Base-by-base conservation (phyloP, 345 rosid genomes). In the Rhizophora mangle region DNA sequence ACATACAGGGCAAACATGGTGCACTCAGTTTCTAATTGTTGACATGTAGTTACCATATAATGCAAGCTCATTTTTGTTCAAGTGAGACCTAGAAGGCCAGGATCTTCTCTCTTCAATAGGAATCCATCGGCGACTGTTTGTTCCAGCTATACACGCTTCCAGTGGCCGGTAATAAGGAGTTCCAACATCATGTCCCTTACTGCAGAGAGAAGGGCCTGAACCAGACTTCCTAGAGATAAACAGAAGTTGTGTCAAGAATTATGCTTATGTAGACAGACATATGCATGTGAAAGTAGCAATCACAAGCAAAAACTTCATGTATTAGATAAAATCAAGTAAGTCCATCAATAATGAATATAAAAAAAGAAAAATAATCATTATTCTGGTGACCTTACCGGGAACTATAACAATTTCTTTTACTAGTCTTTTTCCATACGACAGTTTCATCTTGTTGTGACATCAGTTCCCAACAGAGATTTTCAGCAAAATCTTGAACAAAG, bases 391-490 rank as follows among this genome's bases (percentile, higher is more conserved):
- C 90, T 79, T 72, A 95, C 99, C 97, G 74, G 57, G 91, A 83
- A 72, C 79, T 70, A 64, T 96, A 87, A 72, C 98, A 96, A 74
- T 74, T 85, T 63, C 68, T 87, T 84, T 88, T 84, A 78, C 74
- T 74, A 9, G 96, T 88, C 86, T 96, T 96, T 74, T 87, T 96
- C 99, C 99, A 96, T 16, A 96, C 85, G 76, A 86, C 96, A 67
- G 99, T 96, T 78, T 92, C 92, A n/a, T 96, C 99, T 84, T 96
- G 97, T 72, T 96, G 98, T 64, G 87, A 71, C 64, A 96, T 65
- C 82, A 88, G 75, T 69, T 85, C 93, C 99, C 99, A 96, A 73
- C 99, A 96, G 58, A 96, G 84, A 79, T 73, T 89, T 78, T 81
- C 92, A 26, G 88, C 86, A 80, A 90, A 89, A 75, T 79, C 89